phyloP scores from a whole-genome alignment of 108 stramenopile genomes.

The Conticribra weissflogii region DNA sequence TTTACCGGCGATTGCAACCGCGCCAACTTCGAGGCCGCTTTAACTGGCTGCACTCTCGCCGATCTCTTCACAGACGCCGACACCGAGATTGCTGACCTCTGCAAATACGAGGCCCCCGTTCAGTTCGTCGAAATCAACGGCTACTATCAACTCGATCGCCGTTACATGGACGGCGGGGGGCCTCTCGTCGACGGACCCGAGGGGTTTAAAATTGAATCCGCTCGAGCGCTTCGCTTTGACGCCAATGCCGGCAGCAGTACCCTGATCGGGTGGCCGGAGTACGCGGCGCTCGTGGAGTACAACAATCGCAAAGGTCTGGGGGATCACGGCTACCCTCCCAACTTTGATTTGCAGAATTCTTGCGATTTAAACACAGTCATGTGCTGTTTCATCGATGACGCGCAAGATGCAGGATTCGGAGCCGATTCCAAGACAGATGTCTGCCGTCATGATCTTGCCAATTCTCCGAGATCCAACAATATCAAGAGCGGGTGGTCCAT shows the following conservation, averaged over 20 bases:
- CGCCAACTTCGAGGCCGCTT: background rate
- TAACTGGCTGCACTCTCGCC: constrained; percentile 1
- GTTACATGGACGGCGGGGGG: constrained; percentile 28
- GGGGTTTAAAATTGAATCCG: constrained; percentile 13
- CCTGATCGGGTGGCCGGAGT: constrained; percentile 33
- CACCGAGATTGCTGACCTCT: constrained; percentile 21
- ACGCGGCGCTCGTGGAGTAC: constrained; percentile 26
- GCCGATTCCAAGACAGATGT: constrained; percentile 26
- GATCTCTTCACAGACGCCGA: constrained; percentile 1
- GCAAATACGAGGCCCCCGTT: constrained; percentile 27
- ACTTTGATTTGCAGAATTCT: constrained; percentile 29
- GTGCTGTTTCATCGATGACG: constrained; percentile 42
- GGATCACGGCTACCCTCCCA: constrained; percentile 32
- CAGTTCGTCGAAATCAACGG: constrained; percentile 41
- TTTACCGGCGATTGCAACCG: background rate
- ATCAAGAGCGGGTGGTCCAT: constrained; percentile 34
- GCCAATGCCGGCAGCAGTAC: background rate
- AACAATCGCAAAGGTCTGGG: constrained; percentile 17
- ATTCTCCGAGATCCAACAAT: constrained; percentile 39
- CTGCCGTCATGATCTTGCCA: constrained; percentile 33
- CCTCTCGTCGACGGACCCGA: constrained; percentile 9
- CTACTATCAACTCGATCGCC: constrained; percentile 14
- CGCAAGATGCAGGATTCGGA: constrained; percentile 2
- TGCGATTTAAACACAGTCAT: constrained; percentile 38
- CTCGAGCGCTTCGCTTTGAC: constrained; percentile 20